Evolutionary conservation across 2,329 filamentous ascomycete species (phyloP), one percentile per base, ranked within the genome.

Genomic region (Escovopsis sp.): DNA sequence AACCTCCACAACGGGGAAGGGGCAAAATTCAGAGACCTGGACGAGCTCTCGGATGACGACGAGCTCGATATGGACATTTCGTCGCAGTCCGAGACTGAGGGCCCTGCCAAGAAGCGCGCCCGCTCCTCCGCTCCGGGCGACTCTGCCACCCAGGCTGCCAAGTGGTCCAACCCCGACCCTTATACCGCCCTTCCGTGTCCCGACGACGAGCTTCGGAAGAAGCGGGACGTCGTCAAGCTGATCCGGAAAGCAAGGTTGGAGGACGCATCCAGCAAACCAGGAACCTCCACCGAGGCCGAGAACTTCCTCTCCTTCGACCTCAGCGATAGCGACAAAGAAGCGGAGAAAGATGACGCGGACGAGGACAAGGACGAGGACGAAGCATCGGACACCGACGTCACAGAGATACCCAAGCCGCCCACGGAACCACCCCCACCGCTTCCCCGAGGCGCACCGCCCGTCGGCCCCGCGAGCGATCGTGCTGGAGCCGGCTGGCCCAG

Each of bases 111-210:
- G 42, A 65, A 65, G 42, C 54, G 48, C 44, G 53, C 50, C 49
- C 56, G 53, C 48, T 60, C 38, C 4, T 41, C 53, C 9, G 51
- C 50, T 2, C 47, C 57, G 4, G 48, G 53, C 12, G 58, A 58
- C 8, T 56, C 63, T n/a, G 55, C 60, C 19, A 66, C 68, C 43
- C 63, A 66, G 12, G 61, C 58, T 5, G 86, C 87, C 3, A 87
- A 83, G 59, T 96, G 89, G 89, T 94, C 87, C 4, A 96, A 96
- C 52, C 88, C 89, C 4, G 89, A 96, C 58, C 87, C 88, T 0
- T 95, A 96, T 61, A 94, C 85, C 6, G 83, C 77, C 2, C 68
- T 94, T 9, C 89, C 89, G 8, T 87, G 86, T 6, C 75, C 80
- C 0, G 82, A 88, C 49, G 82, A 87, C 43, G 69, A 67, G 5